Conservation (phyloP, 345 rosid genomes). For the Populus pruinosa region DNA sequence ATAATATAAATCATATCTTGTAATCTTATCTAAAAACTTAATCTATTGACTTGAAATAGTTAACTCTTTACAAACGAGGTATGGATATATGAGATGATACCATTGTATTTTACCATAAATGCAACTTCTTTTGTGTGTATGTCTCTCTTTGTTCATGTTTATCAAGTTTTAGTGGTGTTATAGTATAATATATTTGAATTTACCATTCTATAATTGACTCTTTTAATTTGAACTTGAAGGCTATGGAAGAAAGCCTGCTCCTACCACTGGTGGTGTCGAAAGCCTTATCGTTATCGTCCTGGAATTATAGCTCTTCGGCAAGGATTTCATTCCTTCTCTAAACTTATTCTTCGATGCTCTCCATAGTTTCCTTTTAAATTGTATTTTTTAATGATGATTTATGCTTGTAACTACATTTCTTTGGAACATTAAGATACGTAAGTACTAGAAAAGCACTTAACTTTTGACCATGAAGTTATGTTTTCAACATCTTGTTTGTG, state of each 20-base stretch:
- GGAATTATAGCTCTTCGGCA: constrained; percentile 60
- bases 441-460: constrained; percentile 52
- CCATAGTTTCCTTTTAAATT: too few species aligned
- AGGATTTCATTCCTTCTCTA: not conserved
- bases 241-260: constrained; percentile 56
- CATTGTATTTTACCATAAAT: too few species aligned
- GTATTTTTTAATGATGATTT: not conserved
- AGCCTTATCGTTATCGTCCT: constrained; percentile 54
- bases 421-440: constrained; percentile 40
- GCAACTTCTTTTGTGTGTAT: too few species aligned
- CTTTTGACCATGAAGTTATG: constrained; percentile 51
- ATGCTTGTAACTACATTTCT: not conserved
- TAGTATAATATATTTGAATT: too few species aligned
- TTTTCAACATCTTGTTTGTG: constrained; percentile 61
- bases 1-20: too few species aligned
- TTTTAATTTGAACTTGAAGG: constrained; percentile 26
- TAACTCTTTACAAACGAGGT: too few species aligned
- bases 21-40: too few species aligned
- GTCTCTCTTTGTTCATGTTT: too few species aligned
- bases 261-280: constrained; percentile 63
- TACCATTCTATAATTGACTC: too few species aligned
- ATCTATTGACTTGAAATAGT: too few species aligned
- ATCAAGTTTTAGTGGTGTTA: too few species aligned
- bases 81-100: too few species aligned
- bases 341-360: not conserved